Evolutionary conservation across 2,329 filamentous ascomycete species (phyloP), one percentile per base, ranked within the genome.

Genomic region (Lecanoromycetidae sp.): DNA sequence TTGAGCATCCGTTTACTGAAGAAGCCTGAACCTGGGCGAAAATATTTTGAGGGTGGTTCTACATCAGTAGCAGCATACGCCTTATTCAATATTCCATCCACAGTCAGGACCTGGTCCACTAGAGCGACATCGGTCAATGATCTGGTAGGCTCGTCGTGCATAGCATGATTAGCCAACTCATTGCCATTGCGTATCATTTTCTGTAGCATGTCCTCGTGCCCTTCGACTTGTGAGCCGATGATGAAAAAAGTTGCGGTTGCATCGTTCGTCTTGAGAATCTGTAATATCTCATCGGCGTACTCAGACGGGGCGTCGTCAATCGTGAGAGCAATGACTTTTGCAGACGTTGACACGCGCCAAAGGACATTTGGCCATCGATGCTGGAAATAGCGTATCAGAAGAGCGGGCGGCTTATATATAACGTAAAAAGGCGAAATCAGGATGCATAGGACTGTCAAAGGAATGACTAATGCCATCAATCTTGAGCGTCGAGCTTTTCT

Each of bases 191-290:
- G 66, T n/a, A 84, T 68, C 1, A 84, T 66, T 32, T 75, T 68
- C 35, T 71, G 64, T 26, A 87, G 68, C 3, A 72, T 63, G 5
- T 68, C 65, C 58, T 80, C 72, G 3, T 67, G 63, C 1, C 73
- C 76, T 0, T 68, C 55, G 8, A 86, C 79, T 66, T 94, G 87
- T 2, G 74, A 74, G 7, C 87, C 87, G 56, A 94, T 94, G 26
- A 93, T 73, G 63, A 94, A 95, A 62, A 94, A 91, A 0, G 87
- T 94, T 0, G 87, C 87, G 17, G 71, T 76, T 12, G 82, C 85
- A 48, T 74, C 71, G 58, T 86, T 72, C 20, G 70, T 69, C 44
- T 71, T 67, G n/a, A 94, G 70, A 0, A 85, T 66, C 35, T 77
- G 66, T 46, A 87, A 66, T 50, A 94, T 87, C 47, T 80, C 76